Evolutionary conservation across 305 asterid species (phyloP), one percentile per base, ranked within the genome.

Genomic region (Fraxinus greggii): DNA sequence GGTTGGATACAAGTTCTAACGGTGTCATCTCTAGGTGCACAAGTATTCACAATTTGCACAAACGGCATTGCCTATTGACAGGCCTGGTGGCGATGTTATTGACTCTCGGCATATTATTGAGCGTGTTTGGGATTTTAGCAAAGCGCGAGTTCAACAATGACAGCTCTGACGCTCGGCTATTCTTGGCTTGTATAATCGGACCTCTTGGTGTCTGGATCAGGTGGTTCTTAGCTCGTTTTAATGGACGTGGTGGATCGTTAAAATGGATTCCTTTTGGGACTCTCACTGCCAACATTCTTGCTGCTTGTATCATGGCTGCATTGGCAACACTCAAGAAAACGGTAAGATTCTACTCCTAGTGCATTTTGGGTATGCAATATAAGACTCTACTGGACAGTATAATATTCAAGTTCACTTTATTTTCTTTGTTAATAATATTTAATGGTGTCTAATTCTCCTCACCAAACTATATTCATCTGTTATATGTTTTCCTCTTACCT

Each of bases 191-290:
- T 87, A 75, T 92, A 78, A 97, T 92, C 8, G 98, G 97, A 42
- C 99, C 99, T 7, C 86, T 91, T 79, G 99, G 98, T 13, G 99
- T 94, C 17, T 94, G 98, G 98, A 77, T 88, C 24, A 87, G 99
- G 85, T 94, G 97, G 97, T 87, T 83, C 82, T 87, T 96, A 75
- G 97, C 98, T 35, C 94, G 98, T 78, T 75, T 90, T 28, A 94
- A 94, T 75, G 98, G 98, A 7, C 91, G 86, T 9, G 98, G 98
- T 24, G 86, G 87, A 67, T 4, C 7, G 29, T 29, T 92, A 23
- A 94, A 89, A 89, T 95, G 98, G 99, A 42, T 94, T 13, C 99
- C 98, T 1, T 88, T 96, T 15, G 98, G 99, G 76, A 93, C 99
- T 80, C 93, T 96, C 54, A 91, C 91, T 76, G 99, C 99, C 45